Conservation (phyloP, 2,329 filamentous ascomycete genomes). For the Fusarium virguliforme region DNA sequence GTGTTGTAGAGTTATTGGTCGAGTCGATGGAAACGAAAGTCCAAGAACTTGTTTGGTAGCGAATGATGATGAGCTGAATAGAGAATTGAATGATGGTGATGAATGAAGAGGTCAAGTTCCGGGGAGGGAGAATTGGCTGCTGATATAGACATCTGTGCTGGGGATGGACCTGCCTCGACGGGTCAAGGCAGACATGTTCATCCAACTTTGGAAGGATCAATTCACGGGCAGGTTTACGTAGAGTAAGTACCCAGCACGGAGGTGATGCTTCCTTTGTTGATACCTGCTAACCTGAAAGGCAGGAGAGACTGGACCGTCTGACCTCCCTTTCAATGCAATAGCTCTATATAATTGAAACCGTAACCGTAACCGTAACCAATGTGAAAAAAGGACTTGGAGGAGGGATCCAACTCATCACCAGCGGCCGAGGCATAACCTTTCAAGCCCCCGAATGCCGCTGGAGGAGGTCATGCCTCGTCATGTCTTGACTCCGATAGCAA, state of each 20-base stretch:
- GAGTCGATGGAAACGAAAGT: too few relatives aligned
- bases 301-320: background rate
- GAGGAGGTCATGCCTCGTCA: too few relatives aligned
- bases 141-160: background rate
- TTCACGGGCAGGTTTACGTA: background rate
- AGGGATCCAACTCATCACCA: background rate
- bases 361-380: background rate
- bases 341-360: constrained; percentile 4
- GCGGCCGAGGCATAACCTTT: background rate
- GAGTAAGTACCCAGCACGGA: too few relatives aligned
- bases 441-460: background rate
- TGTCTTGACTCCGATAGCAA: too few relatives aligned
- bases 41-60: too few relatives aligned
- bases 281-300: background rate
- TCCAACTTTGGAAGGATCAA: background rate
- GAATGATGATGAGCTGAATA: too few relatives aligned
- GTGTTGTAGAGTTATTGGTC: too few relatives aligned
- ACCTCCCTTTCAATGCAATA: background rate
- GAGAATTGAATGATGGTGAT: too few relatives aligned
- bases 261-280: constrained; percentile 2
- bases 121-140: background rate
- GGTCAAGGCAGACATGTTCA: background rate
- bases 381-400: background rate
- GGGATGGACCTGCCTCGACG: background rate
- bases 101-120: background rate